These are phyloP conservation scores for Schizopora paradoxa DNA, from an alignment of 1,284 basidiomycete species.

Conservation along the genomic window DNA sequence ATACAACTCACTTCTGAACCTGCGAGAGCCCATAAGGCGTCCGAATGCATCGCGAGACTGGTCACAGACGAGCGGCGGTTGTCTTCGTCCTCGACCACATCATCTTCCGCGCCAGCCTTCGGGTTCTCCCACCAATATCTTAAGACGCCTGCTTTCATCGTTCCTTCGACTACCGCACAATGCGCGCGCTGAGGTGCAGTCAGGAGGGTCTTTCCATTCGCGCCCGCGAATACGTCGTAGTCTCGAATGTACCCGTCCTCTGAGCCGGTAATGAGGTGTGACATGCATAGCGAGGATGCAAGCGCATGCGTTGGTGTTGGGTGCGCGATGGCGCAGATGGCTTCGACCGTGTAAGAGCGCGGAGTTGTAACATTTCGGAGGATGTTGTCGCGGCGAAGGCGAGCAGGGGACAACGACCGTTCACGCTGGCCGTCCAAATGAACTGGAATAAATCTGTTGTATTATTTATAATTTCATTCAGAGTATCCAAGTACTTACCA, in stretches of 20 bases:
- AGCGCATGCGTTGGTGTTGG: constrained; percentile 84
- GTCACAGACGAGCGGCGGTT: constrained; percentile 67
- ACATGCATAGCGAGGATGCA: constrained; percentile 81
- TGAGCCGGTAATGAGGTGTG: constrained; percentile 85
- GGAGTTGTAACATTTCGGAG: constrained; percentile 31
- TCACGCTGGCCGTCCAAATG: constrained; percentile 34
- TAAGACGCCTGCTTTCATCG: constrained; percentile 85
- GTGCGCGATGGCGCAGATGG: constrained; percentile 88
- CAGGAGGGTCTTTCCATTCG: constrained; percentile 84
- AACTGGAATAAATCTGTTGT: too few relatives aligned
- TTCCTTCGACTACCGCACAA: constrained; percentile 86
- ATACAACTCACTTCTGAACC: constrained; percentile 68
- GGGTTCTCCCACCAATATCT: constrained; percentile 89
- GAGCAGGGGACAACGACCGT: constrained; percentile 60
- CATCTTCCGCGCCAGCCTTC: constrained; percentile 28
- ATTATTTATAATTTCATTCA: too few relatives aligned
- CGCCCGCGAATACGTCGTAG: constrained; percentile 87
- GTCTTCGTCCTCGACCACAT: constrained; percentile 43
- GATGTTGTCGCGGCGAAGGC: constrained; percentile 36
- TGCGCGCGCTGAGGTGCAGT: constrained; percentile 88
- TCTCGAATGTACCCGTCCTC: constrained; percentile 92
- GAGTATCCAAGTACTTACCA: too few relatives aligned
- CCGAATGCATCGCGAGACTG: constrained; percentile 83
- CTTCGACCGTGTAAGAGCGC: constrained; percentile 80
- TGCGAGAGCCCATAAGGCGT: constrained; percentile 85